Conservation (phyloP, 2,329 filamentous ascomycete genomes). For the Colletotrichum sp. region DNA sequence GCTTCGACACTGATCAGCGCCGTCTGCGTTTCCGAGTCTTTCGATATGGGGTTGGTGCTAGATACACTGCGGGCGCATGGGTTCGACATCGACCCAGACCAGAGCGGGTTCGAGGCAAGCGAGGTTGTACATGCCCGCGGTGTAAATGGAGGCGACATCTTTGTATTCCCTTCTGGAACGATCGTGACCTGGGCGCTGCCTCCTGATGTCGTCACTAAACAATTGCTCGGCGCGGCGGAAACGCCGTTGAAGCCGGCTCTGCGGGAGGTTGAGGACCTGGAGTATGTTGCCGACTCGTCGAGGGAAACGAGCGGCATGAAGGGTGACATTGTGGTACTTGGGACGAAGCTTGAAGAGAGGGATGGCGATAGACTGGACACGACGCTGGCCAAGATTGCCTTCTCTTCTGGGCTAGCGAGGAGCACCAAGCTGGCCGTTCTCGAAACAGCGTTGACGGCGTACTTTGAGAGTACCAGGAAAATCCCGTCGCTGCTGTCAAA, state of each 20-base stretch:
- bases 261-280: conserved; percentile 87
- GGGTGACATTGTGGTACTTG: conserved; percentile 88
- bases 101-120: conserved; percentile 62
- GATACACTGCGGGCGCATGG: conserved; percentile 63
- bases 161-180: conserved; percentile 94
- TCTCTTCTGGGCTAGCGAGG: conserved; percentile 90
- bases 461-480: conserved; percentile 84
- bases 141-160: conserved; percentile 80
- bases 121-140: conserved; percentile 69
- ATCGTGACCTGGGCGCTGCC: conserved; percentile 92
- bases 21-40: conserved; percentile 67
- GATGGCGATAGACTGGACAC: conserved; percentile 55
- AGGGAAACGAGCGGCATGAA: conserved; percentile 79
- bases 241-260: conserved; percentile 71
- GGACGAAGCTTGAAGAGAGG: conserved; percentile 68
- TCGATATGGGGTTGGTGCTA: conserved; percentile 66
- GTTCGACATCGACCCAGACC: conserved; percentile 67
- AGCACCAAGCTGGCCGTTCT: conserved; percentile 94
- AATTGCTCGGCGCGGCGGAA: conserved; percentile 77
- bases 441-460: conserved; percentile 80
- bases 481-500: conserved; percentile 81
- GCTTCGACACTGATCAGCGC: conserved; percentile 58
- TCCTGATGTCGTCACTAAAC: conserved; percentile 74
- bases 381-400: conserved; percentile 92
- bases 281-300: conserved; percentile 78